Evolutionary conservation across 352 stramenopile genomes (phyloP), one percentile per base, ranked within the genome.

Genomic region (Elongisporangium senticosum): DNA sequence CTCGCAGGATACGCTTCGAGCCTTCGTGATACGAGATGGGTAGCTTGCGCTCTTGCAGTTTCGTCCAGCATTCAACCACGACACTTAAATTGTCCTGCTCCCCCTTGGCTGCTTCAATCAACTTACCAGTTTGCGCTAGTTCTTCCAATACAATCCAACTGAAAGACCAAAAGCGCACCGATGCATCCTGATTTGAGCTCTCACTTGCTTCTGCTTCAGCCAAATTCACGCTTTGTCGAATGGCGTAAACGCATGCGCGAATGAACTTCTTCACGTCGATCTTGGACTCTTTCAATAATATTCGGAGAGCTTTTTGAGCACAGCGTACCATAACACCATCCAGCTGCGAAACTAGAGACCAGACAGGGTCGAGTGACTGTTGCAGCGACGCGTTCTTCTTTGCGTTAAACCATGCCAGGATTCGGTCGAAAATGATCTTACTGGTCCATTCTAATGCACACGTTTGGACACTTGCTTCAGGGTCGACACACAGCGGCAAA

Each of bases 91-190:
- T 86, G 15, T 82, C 62, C 39, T 90, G 63, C 24, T 89, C 79
- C 1, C 67, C 71, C n/a, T 72, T 71, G 1, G 72, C 67, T 13
- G 76, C 72, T 22, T 89, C 72, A 23, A 88, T 67, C 2, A 93
- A 62, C 47, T 82, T 76, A 8, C 74, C 75, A 0, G 75, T 79
- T 50, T 80, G 74, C 3, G 85, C 79, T 1, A 95, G 61, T 43
- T 95, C 86, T 54, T 95, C 86, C 28, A 95, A 58, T 1, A 93
- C 60, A 50, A 93, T 76, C 86, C 86, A 95, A 39, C 86, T 92
- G 61, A 93, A 91, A 2, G 76, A 70, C 83, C 85, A 95, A 56
- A 85, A 93, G 28, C 60, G 62, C 37, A 63, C 56, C n/a, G 53
- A 51, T 21, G 69, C 33, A 8, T 82, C 71, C 7, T 75, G 62